A percentile compares a stretch with the other conserved stretches of the same genome.
phyloP scores from a whole-genome alignment of 768 basidiomycete species.

The Calocera viscosa region DNA sequence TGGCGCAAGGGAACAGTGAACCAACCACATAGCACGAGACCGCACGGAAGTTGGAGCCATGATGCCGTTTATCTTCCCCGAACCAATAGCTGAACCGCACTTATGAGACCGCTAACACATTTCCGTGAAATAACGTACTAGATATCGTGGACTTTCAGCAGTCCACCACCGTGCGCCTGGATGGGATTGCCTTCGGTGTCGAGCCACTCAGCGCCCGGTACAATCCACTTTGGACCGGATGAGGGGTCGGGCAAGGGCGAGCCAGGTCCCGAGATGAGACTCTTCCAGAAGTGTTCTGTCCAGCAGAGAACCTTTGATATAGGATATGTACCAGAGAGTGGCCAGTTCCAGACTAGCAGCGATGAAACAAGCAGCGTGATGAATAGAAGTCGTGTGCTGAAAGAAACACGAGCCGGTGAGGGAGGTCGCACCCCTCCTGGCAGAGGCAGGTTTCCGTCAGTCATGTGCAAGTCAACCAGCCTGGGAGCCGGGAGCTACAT shows the following conservation, averaged over 20 bases:
- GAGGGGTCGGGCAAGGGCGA: background rate
- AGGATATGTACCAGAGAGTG: background rate
- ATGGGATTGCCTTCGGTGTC: slow-evolving; percentile 50
- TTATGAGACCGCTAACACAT: slow-evolving; percentile 30
- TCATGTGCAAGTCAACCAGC: background rate
- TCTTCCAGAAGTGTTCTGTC: background rate
- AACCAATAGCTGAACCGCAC: slow-evolving; percentile 48
- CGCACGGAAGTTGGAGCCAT: slow-evolving; percentile 43
- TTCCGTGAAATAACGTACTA: background rate
- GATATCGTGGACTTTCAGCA: slow-evolving; percentile 35
- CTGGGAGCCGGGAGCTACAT: background rate
- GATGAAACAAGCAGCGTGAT: background rate
- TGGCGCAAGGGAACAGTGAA: background rate
- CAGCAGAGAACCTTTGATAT: background rate
- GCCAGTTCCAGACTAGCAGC: background rate
- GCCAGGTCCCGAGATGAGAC: background rate
- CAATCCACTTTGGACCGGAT: slow-evolving; percentile 28
- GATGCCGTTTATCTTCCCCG: slow-evolving; percentile 49
- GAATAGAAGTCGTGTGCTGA: background rate
- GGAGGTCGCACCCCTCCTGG: background rate
- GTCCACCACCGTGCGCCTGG: slow-evolving; percentile 50
- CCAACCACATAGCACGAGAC: slow-evolving; percentile 47
- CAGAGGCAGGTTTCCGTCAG: background rate
- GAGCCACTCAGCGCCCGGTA: slow-evolving; percentile 49
- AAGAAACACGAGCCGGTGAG: background rate